Conservation (phyloP, 345 rosid species). For the Acer negundo region DNA sequence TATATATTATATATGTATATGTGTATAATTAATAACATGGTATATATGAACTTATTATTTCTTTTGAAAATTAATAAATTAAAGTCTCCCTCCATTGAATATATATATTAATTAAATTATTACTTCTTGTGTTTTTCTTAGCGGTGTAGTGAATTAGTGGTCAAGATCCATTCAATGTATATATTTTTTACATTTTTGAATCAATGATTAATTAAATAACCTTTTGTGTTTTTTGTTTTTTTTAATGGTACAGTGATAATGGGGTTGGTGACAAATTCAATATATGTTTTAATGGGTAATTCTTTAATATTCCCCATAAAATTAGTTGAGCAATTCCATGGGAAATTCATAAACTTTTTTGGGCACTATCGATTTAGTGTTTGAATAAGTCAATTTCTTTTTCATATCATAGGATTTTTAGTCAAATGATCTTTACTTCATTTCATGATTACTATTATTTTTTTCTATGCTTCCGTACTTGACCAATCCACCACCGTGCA, state of each 20-base stretch:
- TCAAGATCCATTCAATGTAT: too few relatives aligned
- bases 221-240: too few relatives aligned
- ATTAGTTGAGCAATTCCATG: not conserved
- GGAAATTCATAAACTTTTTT: not conserved
- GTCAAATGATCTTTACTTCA: not conserved
- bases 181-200: too few relatives aligned
- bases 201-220: too few relatives aligned
- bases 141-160: too few relatives aligned
- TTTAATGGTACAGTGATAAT: not conserved
- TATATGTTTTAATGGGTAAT: not conserved
- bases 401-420: not conserved
- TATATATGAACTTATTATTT: slow-evolving; percentile 3
- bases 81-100: too few relatives aligned
- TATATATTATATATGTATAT: not conserved
- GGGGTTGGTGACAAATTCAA: not conserved
- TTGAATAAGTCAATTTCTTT: not conserved
- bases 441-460: not conserved
- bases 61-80: not conserved
- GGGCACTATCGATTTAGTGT: too few relatives aligned
- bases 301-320: slow-evolving; percentile 6
- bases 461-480: not conserved
- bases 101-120: too few relatives aligned
- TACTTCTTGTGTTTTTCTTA: too few relatives aligned
- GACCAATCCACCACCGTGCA: not conserved
- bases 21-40: slow-evolving; percentile 19